Evolutionary conservation across 148 eudicot species (phyloP), one percentile per base, ranked within the genome.

Genomic region (Drosera capensis): DNA sequence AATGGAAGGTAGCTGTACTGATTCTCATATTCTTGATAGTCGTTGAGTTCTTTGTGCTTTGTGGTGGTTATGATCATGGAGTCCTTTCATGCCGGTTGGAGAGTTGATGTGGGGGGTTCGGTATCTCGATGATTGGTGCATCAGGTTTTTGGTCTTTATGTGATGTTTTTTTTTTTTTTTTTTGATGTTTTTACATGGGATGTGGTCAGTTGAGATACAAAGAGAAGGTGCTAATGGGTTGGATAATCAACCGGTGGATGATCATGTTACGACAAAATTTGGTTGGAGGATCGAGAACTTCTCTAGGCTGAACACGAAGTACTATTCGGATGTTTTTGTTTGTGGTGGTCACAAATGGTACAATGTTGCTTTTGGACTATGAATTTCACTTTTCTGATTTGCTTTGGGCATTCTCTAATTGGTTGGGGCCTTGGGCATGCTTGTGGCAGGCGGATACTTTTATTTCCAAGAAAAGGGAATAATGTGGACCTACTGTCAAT

Each of bases 381-480:
- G n/a, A 86, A 51, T 43, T 37, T 25, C 23, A 40, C 14, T 18
- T 41, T 24, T 48, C 23, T n/a, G 5, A 17, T 23, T 41, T n/a
- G 14, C 21, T 16, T 14, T 14, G 18, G 18, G 1, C 7, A 39
- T 14, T 39, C 6, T 39, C 8, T 3, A 39, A 20, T 17, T 14
- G 5, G 1, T 11, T 17, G 21, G 23, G 14, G 11, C 38, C 8
- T 44, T 48, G 55, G 31, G 49, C 45, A 46, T 49, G 42, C n/a
- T 22, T 60, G 14, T 48, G 34, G 50, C 58, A 90, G 99, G 99
- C 81, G 99, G 51, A 76, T 90, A 40, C 77, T 84, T 25, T 75
- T 80, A 19, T 90, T 90, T 45, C 99, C 99, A 0, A n/a, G n/a
- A n/a, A 90, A 83, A 47, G 99, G 99, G 20, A 90, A 90, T 51